Conservation (phyloP, 176 grass and related monocot genomes). For the Guadua angustifolia region DNA sequence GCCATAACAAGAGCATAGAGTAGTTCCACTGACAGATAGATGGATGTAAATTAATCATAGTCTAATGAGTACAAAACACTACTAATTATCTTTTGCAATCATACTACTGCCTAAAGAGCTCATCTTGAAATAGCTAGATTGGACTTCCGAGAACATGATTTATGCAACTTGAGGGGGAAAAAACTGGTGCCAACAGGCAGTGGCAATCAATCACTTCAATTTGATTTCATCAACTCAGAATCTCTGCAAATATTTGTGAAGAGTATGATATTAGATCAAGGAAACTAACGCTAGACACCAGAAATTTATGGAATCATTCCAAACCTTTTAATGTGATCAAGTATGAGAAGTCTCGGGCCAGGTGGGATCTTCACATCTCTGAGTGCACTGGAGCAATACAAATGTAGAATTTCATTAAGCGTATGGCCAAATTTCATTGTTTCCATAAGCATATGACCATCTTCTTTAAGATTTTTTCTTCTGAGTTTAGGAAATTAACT, state of each 20-base stretch:
- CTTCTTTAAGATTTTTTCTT: neutral
- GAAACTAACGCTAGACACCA: conserved; percentile 8
- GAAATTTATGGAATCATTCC: conserved; percentile 10
- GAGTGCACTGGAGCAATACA: conserved; percentile 71
- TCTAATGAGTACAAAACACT: conserved; percentile 43
- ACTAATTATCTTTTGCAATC: conserved; percentile 22
- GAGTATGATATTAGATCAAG: conserved; percentile 25
- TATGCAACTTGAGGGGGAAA: conserved; percentile 14
- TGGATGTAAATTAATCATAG: conserved; percentile 30
- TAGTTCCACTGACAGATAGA: neutral
- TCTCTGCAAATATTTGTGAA: conserved; percentile 56
- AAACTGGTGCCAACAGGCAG: neutral
- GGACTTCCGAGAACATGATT: conserved; percentile 22
- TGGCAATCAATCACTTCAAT: conserved; percentile 33
- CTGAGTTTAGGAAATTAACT: neutral
- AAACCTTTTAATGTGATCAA: conserved; percentile 94
- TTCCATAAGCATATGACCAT: neutral
- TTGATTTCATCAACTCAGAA: conserved; percentile 56
- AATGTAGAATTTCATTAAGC: neutral
- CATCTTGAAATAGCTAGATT: conserved; percentile 27
- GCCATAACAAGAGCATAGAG: neutral
- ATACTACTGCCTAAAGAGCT: conserved; percentile 31
- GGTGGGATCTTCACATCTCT: conserved; percentile 96
- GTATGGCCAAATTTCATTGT: neutral
- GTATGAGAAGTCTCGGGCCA: conserved; percentile 94